Conservation (phyloP, 75 land plant genomes). For the Selaginella tamariscina region DNA sequence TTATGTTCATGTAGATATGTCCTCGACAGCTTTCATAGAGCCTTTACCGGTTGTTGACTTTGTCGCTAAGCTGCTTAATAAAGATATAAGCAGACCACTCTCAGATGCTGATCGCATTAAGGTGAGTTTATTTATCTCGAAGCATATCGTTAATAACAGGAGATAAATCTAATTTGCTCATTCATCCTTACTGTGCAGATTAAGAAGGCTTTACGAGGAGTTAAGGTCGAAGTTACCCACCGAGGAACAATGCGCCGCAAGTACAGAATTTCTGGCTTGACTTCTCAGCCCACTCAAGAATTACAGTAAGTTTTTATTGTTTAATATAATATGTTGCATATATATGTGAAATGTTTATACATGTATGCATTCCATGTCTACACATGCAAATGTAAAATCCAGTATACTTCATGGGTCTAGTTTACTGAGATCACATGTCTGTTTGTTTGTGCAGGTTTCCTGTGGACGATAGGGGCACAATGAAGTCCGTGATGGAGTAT, state of each 20-base stretch:
- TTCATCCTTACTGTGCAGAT: constrained; percentile 28
- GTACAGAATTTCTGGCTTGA: constrained; percentile 73
- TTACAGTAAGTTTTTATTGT: constrained; percentile 38
- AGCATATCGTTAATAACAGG: no score
- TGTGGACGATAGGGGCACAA: constrained; percentile 54
- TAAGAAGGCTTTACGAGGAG: constrained; percentile 72
- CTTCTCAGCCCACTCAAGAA: constrained; percentile 76
- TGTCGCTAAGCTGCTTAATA: constrained; percentile 53
- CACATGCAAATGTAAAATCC: no score
- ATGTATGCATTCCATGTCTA: no score
- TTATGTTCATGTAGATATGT: constrained; percentile 46
- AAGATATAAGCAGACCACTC: constrained; percentile 46
- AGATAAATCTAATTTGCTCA: constrained; percentile 1
- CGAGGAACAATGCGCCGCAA: constrained; percentile 76
- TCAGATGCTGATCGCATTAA: constrained; percentile 80
- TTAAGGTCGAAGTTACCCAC: constrained; percentile 91
- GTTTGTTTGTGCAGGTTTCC: constrained; percentile 46
- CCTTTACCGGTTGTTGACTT: constrained; percentile 79
- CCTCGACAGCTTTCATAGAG: constrained; percentile 83
- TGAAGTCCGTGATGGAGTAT: constrained; percentile 77
- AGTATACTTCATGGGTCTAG: no score
- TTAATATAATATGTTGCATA: not conserved
- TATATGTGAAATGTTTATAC: no score
- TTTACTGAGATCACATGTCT: no score
- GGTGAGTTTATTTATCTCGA: no score